Percentiles rank a stretch among this genome's conserved stretches.
Evolutionary conservation across 2,329 filamentous ascomycete species (phyloP).

Genomic region (Hypoxylon sp.): DNA sequence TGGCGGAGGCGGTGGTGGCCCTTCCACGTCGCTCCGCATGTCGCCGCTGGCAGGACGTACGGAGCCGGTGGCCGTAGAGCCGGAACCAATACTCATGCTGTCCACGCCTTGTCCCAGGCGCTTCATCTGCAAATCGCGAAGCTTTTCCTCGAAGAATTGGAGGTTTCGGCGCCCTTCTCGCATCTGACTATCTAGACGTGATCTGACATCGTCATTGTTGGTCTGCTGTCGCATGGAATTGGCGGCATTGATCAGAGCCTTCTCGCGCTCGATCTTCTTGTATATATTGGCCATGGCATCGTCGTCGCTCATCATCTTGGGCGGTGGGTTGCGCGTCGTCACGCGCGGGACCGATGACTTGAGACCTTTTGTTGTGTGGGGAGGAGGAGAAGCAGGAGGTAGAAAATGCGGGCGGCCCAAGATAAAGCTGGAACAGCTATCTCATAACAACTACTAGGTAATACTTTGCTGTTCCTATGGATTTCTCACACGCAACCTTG

Average conservation of each 20-base stretch:
- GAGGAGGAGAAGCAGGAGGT: conserved; percentile 9
- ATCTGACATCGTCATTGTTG: conserved; percentile 90
- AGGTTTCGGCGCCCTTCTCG: conserved; percentile 94
- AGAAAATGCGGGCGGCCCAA: conserved; percentile 38
- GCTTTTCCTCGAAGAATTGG: conserved; percentile 93
- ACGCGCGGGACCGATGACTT: conserved; percentile 52
- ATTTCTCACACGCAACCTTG: not conserved
- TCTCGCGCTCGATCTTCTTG: conserved; percentile 98
- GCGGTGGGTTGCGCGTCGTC: conserved; percentile 54
- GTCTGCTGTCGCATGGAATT: conserved; percentile 96
- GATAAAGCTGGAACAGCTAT: conserved; percentile 38
- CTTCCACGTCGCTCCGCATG: conserved; percentile 59
- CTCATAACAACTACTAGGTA: conserved; percentile 17
- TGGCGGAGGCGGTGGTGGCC: conserved; percentile 75
- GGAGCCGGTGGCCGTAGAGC: conserved; percentile 55
- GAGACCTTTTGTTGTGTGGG: conserved; percentile 33
- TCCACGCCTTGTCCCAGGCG: conserved; percentile 76
- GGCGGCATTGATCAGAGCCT: conserved; percentile 92
- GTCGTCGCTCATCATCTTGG: conserved; percentile 74
- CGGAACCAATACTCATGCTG: conserved; percentile 72
- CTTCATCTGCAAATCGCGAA: conserved; percentile 88
- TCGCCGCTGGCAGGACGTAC: conserved; percentile 61
- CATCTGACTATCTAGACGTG: conserved; percentile 92
- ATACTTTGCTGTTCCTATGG: not conserved
- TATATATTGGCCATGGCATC: conserved; percentile 82